Evolutionary conservation across 208 protist genomes (phyloP).

Genomic region (Leishmania mexicana): DNA sequence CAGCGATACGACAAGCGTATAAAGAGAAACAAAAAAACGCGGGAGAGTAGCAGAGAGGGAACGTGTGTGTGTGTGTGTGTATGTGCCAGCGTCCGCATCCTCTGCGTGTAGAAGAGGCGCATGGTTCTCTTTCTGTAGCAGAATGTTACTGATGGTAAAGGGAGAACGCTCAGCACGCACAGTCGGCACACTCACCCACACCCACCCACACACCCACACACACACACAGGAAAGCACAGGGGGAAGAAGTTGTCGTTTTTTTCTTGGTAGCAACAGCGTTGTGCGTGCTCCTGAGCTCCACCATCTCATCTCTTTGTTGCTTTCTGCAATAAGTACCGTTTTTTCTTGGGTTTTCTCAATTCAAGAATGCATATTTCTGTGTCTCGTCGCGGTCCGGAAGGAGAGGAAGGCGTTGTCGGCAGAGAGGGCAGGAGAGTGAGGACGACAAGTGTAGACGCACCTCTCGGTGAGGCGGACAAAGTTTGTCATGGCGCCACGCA

Average conservation of each 20-base stretch:
- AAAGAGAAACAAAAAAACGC: background rate
- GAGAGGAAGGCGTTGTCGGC: background rate
- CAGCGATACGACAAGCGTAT: background rate
- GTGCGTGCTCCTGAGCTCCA: background rate
- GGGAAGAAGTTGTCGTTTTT: background rate
- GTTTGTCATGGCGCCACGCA: background rate
- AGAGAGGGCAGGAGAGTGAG: background rate
- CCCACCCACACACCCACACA: background rate
- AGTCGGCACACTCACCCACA: background rate
- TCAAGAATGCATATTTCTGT: background rate
- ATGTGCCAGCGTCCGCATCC: background rate
- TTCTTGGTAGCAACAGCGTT: background rate
- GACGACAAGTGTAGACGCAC: background rate
- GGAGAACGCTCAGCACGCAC: background rate
- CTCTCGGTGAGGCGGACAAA: background rate
- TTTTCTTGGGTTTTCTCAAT: background rate
- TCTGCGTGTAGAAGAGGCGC: background rate
- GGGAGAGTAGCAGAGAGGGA: background rate
- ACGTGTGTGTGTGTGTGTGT: background rate
- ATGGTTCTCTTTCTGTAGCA: background rate
- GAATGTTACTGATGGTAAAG: background rate
- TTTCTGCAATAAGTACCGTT: background rate
- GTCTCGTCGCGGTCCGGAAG: background rate
- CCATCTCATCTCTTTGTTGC: background rate
- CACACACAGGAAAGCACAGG: background rate